A percentile compares a stretch with the other conserved stretches of the same genome.
Conservation (phyloP, 176 grass and related monocot species). For the Typha latifolia region DNA sequence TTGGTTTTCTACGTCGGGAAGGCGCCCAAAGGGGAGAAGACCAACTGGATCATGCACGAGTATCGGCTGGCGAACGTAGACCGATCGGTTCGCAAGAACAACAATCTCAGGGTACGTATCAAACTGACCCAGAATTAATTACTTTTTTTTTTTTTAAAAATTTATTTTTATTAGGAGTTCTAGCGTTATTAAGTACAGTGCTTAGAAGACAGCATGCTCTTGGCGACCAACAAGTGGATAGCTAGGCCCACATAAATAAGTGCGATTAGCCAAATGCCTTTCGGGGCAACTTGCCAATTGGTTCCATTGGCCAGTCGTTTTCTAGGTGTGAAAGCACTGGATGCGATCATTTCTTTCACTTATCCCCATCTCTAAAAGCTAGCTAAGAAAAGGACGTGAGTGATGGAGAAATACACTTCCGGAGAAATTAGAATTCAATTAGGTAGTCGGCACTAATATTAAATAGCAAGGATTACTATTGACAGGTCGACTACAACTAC, state of each 20-base stretch:
- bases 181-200: no score
- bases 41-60: slow-evolving; percentile 99
- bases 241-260: no score
- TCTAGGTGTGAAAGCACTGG: slow-evolving; percentile 32
- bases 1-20: slow-evolving; percentile 75
- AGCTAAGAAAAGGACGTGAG: slow-evolving; percentile 14
- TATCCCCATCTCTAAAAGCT: slow-evolving; percentile 19
- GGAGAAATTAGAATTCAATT: background rate
- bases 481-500: no score
- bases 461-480: no score
- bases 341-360: slow-evolving; percentile 31
- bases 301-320: background rate
- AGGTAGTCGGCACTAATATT: no score
- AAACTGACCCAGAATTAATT: background rate
- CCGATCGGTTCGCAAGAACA: slow-evolving; percentile 58
- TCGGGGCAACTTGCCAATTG: background rate
- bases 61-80: slow-evolving; percentile 84
- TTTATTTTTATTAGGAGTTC: slow-evolving; percentile 2
- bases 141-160: no score
- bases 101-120: slow-evolving; percentile 43
- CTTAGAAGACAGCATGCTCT: no score
- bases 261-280: no score
- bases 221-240: no score
- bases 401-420: slow-evolving; percentile 13
- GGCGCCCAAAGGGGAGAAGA: slow-evolving; percentile 85